Conservation (phyloP, 345 rosid species). For the Firmiana major region DNA sequence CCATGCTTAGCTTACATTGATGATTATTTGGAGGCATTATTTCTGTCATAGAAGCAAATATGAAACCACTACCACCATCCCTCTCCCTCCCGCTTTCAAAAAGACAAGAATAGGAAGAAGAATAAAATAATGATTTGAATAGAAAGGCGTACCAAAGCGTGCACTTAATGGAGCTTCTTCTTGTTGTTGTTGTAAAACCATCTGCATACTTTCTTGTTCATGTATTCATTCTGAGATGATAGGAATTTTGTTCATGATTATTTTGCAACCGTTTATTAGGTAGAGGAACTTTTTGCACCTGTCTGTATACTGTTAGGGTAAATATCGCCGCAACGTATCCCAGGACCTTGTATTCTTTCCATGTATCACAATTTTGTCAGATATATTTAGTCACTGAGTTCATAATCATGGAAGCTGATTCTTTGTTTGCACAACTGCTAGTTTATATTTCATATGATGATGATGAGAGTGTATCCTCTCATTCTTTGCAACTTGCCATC, state of each 20-base stretch:
- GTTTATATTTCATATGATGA: not conserved
- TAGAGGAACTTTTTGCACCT: not conserved
- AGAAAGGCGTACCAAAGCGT: not conserved
- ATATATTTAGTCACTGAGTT: not conserved
- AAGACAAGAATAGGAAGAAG: not conserved
- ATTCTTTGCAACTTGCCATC: not conserved
- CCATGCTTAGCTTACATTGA: slow-evolving; percentile 96
- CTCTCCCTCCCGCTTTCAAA: not conserved
- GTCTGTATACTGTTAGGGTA: not conserved
- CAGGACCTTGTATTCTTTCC: not conserved
- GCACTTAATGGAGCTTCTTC: not conserved
- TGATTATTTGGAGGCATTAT: slow-evolving; percentile 88
- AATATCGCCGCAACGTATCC: not conserved
- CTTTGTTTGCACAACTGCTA: not conserved
- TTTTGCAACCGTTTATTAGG: too few relatives aligned
- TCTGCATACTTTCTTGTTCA: not conserved
- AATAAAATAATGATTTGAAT: not conserved
- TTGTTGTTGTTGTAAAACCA: not conserved
- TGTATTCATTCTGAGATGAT: not conserved
- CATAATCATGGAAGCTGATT: not conserved
- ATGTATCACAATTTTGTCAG: not conserved
- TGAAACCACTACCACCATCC: not conserved
- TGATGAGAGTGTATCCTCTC: not conserved
- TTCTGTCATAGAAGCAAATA: slow-evolving; percentile 32
- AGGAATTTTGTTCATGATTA: not conserved